Percentiles rank a stretch among this genome's conserved stretches.
These are phyloP conservation scores for Amphibolis antarctica DNA, from an alignment of 106 monocot genomes.

Conservation along the genomic window DNA sequence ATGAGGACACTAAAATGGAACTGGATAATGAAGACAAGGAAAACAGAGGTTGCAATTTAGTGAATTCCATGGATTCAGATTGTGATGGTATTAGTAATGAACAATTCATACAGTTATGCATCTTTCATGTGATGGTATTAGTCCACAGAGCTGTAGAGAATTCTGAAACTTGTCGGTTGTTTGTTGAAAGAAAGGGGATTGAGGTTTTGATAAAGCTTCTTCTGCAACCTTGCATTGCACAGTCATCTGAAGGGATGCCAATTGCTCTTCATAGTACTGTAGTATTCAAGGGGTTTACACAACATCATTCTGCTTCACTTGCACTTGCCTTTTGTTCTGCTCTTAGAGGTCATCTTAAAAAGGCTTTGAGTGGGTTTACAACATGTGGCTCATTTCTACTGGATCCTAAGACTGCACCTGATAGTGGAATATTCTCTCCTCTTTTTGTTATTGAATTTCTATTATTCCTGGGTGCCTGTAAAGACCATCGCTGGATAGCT, in stretches of 20 bases:
- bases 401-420: conserved; percentile 14
- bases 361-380: conserved; percentile 50
- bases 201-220: conserved; percentile 64
- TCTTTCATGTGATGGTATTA: conserved; percentile 94
- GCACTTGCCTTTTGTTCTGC: conserved; percentile 75
- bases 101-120: conserved; percentile 72
- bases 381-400: conserved; percentile 37
- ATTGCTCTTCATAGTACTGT: conserved; percentile 96
- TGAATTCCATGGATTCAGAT: conserved; percentile 44
- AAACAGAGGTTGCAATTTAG: conserved; percentile 65
- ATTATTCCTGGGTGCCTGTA: conserved; percentile 86
- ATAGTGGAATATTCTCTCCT: conserved; percentile 55
- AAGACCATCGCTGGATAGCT: conserved; percentile 93
- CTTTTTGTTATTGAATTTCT: conserved; percentile 97
- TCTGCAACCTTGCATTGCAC: conserved; percentile 78
- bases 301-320: conserved; percentile 79
- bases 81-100: conserved; percentile 62
- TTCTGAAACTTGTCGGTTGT: conserved; percentile 87
- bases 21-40: conserved; percentile 59
- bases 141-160: conserved; percentile 89
- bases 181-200: conserved; percentile 93
- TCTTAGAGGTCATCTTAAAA: conserved; percentile 63
- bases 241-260: conserved; percentile 94
- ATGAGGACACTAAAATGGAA: conserved; percentile 76
- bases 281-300: conserved; percentile 98